Evolutionary conservation across 108 stramenopile species (phyloP).

Genomic region (Cyclostephanos invisitatus): DNA sequence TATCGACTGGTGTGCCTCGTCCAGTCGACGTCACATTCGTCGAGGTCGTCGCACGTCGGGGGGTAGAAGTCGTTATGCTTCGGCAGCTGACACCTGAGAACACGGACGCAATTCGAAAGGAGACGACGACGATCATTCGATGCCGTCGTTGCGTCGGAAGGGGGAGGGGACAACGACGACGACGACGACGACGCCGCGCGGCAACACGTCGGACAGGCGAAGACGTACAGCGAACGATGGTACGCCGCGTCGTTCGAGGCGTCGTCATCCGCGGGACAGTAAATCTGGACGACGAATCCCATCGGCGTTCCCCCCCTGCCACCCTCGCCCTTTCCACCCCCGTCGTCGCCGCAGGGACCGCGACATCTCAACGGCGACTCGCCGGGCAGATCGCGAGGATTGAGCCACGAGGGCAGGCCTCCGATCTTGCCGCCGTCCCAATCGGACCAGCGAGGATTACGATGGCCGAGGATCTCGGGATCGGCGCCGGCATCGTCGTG

Average conservation of each 20-base stretch:
- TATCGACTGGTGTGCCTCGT: conserved; percentile 53
- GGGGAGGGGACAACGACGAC: background rate
- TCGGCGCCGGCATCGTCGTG: background rate
- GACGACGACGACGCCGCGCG: conserved; percentile 11
- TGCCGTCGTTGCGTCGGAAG: background rate
- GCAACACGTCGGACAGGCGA: conserved; percentile 74
- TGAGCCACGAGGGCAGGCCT: conserved; percentile 73
- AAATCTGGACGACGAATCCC: conserved; percentile 69
- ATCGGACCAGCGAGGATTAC: conserved; percentile 58
- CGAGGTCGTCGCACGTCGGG: conserved; percentile 15
- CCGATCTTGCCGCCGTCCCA: conserved; percentile 89
- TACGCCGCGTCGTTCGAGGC: conserved; percentile 55
- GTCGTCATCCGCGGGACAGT: conserved; percentile 74
- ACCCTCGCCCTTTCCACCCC: background rate
- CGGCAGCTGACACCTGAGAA: conserved; percentile 73
- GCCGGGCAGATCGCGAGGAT: conserved; percentile 70
- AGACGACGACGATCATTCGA: conserved; percentile 1
- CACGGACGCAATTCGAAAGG: conserved; percentile 49
- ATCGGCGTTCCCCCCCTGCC: conserved; percentile 36
- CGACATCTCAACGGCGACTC: conserved; percentile 37
- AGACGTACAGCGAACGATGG: conserved; percentile 84
- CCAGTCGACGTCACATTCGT: conserved; percentile 59
- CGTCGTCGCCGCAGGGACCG: conserved; percentile 24
- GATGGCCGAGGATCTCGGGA: conserved; percentile 37
- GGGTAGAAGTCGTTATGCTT: conserved; percentile 78